A percentile compares a stretch with the other conserved stretches of the same genome.
These are phyloP conservation scores for Tephrocybe sp. DNA, from an alignment of 768 basidiomycete species.

Conservation along the genomic window DNA sequence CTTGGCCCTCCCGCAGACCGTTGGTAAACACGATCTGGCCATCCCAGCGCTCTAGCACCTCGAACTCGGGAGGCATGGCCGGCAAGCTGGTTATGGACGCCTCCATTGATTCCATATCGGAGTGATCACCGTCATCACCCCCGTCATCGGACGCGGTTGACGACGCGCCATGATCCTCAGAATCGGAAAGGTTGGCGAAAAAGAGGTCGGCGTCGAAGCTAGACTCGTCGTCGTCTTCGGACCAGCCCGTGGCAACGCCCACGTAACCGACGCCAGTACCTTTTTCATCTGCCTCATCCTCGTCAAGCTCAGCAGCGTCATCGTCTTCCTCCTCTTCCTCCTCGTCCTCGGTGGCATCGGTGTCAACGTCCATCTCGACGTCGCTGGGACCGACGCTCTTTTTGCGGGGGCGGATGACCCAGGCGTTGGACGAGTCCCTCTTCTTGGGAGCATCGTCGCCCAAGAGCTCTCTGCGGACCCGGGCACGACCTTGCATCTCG, in stretches of 20 bases:
- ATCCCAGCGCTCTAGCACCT: constrained; percentile 73
- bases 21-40: constrained; percentile 76
- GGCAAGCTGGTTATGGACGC: constrained; percentile 28
- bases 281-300: constrained; percentile 47
- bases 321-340: constrained; percentile 54
- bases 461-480: constrained; percentile 59
- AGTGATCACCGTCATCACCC: constrained; percentile 47
- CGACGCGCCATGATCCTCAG: constrained; percentile 36
- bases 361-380: constrained; percentile 64
- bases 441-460: constrained; percentile 48
- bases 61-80: constrained; percentile 48
- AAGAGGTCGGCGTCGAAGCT: constrained; percentile 83
- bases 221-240: constrained; percentile 70
- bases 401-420: constrained; percentile 72
- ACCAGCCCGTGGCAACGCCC: constrained; percentile 76
- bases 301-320: constrained; percentile 38
- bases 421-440: constrained; percentile 46
- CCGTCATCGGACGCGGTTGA: constrained; percentile 24
- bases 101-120: constrained; percentile 38
- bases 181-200: constrained; percentile 74
- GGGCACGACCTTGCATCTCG: constrained; percentile 48
- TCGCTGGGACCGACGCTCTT: constrained; percentile 67
- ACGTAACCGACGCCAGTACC: constrained; percentile 43
- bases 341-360: constrained; percentile 58
- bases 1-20: constrained; percentile 52